phyloP scores from a whole-genome alignment of 768 basidiomycete species.

The Lactarius pseudohatsudake region DNA sequence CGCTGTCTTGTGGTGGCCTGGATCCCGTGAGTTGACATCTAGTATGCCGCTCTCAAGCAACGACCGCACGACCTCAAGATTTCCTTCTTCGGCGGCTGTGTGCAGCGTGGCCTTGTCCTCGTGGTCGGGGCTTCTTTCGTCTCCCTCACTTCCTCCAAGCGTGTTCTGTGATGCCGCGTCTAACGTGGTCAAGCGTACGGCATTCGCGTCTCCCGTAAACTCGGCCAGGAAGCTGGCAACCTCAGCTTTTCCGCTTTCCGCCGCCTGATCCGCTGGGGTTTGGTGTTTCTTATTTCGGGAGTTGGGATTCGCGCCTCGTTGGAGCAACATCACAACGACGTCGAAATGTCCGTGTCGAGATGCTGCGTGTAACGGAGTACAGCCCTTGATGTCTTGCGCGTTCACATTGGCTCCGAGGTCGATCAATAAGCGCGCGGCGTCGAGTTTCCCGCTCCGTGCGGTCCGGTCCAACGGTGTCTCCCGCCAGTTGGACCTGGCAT shows the following conservation, averaged over 20 bases:
- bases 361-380: background rate
- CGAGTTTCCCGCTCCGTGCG: background rate
- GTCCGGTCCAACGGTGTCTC: conserved; percentile 13
- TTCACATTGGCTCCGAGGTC: conserved; percentile 12
- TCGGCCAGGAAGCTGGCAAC: conserved; percentile 6
- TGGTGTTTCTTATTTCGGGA: background rate
- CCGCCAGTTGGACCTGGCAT: background rate
- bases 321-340: background rate
- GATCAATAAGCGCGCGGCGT: conserved; percentile 2
- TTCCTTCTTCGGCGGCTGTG: background rate
- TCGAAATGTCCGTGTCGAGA: background rate
- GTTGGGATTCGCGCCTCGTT: background rate
- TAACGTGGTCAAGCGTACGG: background rate
- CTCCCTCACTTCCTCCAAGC: background rate
- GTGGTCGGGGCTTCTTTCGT: no score
- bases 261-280: background rate
- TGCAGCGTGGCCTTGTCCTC: background rate
- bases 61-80: background rate
- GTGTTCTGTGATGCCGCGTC: background rate
- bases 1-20: background rate
- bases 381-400: background rate
- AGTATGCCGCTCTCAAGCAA: background rate
- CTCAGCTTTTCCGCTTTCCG: background rate
- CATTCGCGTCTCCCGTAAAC: background rate
- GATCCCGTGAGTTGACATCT: background rate